Conservation (phyloP, 108 stramenopile genomes). For the Cafeteria roenbergensis region DNA sequence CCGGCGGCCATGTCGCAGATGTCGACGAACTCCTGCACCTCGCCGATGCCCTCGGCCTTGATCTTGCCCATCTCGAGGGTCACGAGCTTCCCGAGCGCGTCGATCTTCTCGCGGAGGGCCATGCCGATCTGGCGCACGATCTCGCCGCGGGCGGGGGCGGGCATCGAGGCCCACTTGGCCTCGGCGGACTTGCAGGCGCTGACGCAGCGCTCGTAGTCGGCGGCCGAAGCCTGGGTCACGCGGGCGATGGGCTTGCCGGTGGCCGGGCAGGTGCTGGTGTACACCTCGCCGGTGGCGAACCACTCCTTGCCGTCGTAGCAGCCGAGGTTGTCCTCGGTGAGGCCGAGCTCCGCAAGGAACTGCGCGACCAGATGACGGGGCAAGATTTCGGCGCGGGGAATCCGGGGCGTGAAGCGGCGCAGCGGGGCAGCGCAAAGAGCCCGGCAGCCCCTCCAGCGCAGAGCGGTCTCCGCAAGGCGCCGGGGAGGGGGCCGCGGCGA, state of each 20-base stretch:
- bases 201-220: conserved; percentile 24
- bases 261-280: conserved; percentile 17
- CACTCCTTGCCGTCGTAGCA: conserved; percentile 14
- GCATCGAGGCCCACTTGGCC: conserved; percentile 20
- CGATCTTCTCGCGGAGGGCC: conserved; percentile 24
- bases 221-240: conserved; percentile 17
- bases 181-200: conserved; percentile 16
- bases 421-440: too few species aligned
- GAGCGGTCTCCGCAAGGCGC: too few species aligned
- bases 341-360: conserved; percentile 7
- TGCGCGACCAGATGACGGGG: too few species aligned
- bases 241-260: conserved; percentile 23
- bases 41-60: conserved; percentile 29
- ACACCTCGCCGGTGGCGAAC: conserved; percentile 12
- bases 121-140: conserved; percentile 33
- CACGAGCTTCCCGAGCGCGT: conserved; percentile 25
- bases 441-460: too few species aligned
- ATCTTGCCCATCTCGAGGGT: conserved; percentile 39
- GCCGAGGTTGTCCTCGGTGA: background rate
- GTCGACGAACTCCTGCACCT: conserved; percentile 37
- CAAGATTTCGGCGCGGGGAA: too few species aligned
- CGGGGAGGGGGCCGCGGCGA: too few species aligned
- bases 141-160: conserved; percentile 33
- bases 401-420: too few species aligned
- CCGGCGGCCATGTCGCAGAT: conserved; percentile 35